A percentile compares a stretch with the other conserved stretches of the same genome.
Conservation (phyloP, 2,329 filamentous ascomycete genomes). For the Onygenales sp. region DNA sequence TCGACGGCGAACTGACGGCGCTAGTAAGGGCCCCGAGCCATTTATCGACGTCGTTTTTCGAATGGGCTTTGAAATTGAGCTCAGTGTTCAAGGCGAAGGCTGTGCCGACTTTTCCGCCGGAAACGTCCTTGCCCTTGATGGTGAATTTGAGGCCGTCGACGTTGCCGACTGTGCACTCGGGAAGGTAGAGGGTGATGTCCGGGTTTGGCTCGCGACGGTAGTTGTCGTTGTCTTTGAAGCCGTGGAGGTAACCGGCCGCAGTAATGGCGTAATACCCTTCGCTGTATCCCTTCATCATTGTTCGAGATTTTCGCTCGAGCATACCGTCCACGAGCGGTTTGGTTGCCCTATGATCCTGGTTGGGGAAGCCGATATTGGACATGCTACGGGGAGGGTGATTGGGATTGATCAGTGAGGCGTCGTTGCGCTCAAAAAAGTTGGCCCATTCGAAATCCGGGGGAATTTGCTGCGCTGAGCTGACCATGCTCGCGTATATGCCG, state of each 20-base stretch:
- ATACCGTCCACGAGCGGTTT: conserved; percentile 78
- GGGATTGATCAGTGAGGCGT: conserved; percentile 66
- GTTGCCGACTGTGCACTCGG: conserved; percentile 72
- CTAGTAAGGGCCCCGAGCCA: conserved; percentile 43
- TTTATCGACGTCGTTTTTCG: conserved; percentile 65
- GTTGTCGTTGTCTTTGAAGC: conserved; percentile 88
- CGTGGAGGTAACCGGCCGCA: conserved; percentile 79
- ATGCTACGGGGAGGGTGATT: conserved; percentile 63
- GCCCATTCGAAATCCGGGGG: conserved; percentile 86
- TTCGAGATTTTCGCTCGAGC: conserved; percentile 82
- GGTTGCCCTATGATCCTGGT: conserved; percentile 73
- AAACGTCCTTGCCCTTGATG: conserved; percentile 88
- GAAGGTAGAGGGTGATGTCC: conserved; percentile 83
- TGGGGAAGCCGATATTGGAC: conserved; percentile 70
- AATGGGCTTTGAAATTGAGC: conserved; percentile 79
- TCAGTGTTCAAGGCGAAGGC: conserved; percentile 74
- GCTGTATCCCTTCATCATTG: conserved; percentile 69
- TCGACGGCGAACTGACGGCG: background rate
- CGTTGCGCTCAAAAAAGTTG: conserved; percentile 65
- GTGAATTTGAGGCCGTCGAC: conserved; percentile 75
- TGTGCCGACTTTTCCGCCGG: conserved; percentile 64
- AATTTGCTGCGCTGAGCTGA: conserved; percentile 65
- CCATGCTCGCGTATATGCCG: conserved; percentile 74
- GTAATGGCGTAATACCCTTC: conserved; percentile 86
- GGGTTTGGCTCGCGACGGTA: conserved; percentile 52